Evolutionary conservation across 1,284 basidiomycete genomes (phyloP).

Genomic region (Ceratobasidium sp.): DNA sequence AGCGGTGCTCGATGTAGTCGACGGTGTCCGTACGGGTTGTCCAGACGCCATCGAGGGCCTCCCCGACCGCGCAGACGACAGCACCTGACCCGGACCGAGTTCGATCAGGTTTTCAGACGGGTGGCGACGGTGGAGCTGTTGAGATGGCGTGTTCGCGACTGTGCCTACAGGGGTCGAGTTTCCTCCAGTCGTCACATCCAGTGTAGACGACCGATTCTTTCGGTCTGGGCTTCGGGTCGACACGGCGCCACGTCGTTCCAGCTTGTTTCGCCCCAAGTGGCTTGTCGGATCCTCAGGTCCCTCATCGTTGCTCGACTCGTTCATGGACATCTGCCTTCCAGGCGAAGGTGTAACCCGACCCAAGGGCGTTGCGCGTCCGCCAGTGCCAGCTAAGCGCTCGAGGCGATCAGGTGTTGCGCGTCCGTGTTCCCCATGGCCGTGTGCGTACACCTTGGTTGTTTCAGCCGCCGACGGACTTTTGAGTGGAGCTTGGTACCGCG

Average conservation of each 20-base stretch:
- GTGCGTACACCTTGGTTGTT: conserved; percentile 9
- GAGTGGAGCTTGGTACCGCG: conserved; percentile 36
- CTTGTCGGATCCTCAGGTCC: conserved; percentile 57
- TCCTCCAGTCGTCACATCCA: conserved; percentile 11
- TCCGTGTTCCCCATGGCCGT: conserved; percentile 1
- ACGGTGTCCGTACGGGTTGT: conserved; percentile 16
- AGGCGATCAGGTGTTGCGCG: conserved; percentile 6
- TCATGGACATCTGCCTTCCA: conserved; percentile 31
- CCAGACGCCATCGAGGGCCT: conserved; percentile 2
- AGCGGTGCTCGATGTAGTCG: conserved; percentile 41
- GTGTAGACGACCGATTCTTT: conserved; percentile 28
- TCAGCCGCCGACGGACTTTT: conserved; percentile 27
- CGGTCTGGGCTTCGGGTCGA: conserved; percentile 30
- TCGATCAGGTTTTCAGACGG: conserved; percentile 43
- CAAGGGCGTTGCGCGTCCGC: conserved; percentile 16
- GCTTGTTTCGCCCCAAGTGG: conserved; percentile 48
- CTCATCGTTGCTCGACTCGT: conserved; percentile 53
- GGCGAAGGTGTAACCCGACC: conserved; percentile 27
- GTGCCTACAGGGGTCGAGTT: neutral
- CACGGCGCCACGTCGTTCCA: conserved; percentile 38
- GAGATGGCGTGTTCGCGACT: conserved; percentile 2
- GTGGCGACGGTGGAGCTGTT: conserved; percentile 24
- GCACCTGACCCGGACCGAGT: conserved; percentile 28
- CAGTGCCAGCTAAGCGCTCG: neutral
- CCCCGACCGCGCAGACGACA: conserved; percentile 10